These are phyloP conservation scores for Boletus huronensis DNA, from an alignment of 768 basidiomycete species.

Conservation along the genomic window DNA sequence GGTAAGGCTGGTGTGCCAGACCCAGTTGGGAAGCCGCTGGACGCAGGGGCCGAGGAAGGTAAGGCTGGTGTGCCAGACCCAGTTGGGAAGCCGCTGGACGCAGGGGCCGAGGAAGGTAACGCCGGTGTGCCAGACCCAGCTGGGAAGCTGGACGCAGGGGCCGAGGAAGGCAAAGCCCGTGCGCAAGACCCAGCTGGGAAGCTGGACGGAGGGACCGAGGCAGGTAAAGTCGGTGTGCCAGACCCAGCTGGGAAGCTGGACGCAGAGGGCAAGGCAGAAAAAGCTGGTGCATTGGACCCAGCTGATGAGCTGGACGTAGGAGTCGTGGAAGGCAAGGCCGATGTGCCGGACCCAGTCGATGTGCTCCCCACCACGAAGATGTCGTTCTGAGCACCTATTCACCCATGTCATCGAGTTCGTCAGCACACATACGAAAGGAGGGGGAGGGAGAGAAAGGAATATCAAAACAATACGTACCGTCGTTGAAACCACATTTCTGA, in stretches of 20 bases:
- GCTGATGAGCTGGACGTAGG: neutral
- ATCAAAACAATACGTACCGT: constrained; percentile 5
- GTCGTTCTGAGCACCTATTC: constrained; percentile 16
- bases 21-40: neutral
- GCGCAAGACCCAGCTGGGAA: neutral
- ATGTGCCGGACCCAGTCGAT: no score
- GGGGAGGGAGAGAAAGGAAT: neutral
- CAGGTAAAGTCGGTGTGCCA: neutral
- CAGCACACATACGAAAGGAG: neutral
- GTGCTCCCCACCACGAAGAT: no score
- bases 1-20: no score
- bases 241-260: neutral
- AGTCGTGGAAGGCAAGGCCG: no score
- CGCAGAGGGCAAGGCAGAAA: neutral
- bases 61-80: neutral
- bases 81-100: neutral
- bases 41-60: neutral
- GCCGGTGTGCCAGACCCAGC: neutral
- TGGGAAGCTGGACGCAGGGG: neutral
- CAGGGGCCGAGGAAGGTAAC: neutral
- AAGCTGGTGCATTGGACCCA: no score
- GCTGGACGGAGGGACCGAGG: neutral
- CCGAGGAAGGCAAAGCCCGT: no score
- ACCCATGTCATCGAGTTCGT: neutral
- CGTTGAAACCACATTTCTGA: constrained; percentile 5